Evolutionary conservation across 306 rosid species (phyloP).

Genomic region (Alnus rubra): DNA sequence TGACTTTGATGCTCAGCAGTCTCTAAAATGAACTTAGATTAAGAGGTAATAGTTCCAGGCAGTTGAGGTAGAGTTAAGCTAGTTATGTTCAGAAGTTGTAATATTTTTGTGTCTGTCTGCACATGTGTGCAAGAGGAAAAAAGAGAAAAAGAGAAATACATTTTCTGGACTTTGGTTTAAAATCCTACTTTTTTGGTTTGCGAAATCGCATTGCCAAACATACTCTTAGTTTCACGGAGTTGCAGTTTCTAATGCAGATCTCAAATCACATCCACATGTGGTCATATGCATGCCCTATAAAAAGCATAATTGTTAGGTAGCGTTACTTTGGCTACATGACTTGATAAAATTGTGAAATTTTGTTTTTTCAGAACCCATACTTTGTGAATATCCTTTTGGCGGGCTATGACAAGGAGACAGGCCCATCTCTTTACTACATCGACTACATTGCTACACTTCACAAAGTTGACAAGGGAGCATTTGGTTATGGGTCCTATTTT

Average conservation of each 20-base stretch:
- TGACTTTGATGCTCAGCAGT: neutral
- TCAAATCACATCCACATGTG: neutral
- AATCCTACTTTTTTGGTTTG: too few relatives aligned
- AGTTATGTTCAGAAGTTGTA: neutral
- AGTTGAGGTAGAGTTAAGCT: neutral
- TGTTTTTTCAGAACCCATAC: constrained; percentile 74
- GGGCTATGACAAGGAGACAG: constrained; percentile 88
- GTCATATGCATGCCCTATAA: neutral
- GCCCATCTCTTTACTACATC: constrained; percentile 79
- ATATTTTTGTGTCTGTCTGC: neutral
- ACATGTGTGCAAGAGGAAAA: neutral
- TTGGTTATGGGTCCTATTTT: constrained; percentile 90
- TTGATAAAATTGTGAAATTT: constrained; percentile 20
- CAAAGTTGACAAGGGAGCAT: constrained; percentile 98
- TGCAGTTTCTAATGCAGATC: neutral
- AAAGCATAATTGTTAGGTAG: constrained; percentile 8
- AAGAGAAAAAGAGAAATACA: neutral
- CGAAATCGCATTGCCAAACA: too few relatives aligned
- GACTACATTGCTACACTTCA: constrained; percentile 95
- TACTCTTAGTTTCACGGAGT: neutral
- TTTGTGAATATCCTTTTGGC: constrained; percentile 85
- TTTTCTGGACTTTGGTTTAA: too few relatives aligned
- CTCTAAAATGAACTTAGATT: neutral
- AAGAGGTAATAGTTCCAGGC: neutral
- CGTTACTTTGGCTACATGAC: constrained; percentile 2